Evolutionary conservation across 2,329 filamentous ascomycete genomes (phyloP).

Genomic region (Eutypella sp.): DNA sequence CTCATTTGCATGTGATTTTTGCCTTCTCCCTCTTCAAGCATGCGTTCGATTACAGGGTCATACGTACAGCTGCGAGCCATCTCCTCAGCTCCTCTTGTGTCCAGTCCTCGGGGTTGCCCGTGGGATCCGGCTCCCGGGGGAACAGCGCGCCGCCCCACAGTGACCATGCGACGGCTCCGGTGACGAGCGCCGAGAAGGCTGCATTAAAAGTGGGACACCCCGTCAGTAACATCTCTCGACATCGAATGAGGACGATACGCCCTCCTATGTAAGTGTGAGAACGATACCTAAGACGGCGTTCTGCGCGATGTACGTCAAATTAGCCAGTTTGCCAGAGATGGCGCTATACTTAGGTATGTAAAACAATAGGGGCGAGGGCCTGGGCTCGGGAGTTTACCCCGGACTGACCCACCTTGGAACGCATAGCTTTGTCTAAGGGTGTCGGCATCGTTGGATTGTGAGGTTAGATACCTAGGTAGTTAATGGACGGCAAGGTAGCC

Average conservation of each 20-base stretch:
- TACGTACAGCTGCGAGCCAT: constrained; percentile 75
- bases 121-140: constrained; percentile 69
- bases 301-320: too few species aligned
- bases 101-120: constrained; percentile 67
- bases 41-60: too few species aligned
- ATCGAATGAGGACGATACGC: neutral
- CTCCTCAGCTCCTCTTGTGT: constrained; percentile 71
- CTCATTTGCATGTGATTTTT: too few species aligned
- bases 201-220: constrained; percentile 24
- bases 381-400: neutral
- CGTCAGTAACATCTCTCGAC: too few species aligned
- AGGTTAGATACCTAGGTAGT: constrained; percentile 2
- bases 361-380: too few species aligned
- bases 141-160: constrained; percentile 88
- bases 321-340: too few species aligned
- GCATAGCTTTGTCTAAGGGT: constrained; percentile 61
- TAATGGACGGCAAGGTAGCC: neutral
- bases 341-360: too few species aligned
- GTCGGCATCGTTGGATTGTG: constrained; percentile 56
- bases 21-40: too few species aligned
- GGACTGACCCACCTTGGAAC: constrained; percentile 58
- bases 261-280: neutral
- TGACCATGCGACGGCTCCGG: constrained; percentile 74
- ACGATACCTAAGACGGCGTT: constrained; percentile 63
- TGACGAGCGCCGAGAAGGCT: constrained; percentile 79